Evolutionary conservation across 1,284 basidiomycete genomes (phyloP).

Genomic region (Trametes sp.): DNA sequence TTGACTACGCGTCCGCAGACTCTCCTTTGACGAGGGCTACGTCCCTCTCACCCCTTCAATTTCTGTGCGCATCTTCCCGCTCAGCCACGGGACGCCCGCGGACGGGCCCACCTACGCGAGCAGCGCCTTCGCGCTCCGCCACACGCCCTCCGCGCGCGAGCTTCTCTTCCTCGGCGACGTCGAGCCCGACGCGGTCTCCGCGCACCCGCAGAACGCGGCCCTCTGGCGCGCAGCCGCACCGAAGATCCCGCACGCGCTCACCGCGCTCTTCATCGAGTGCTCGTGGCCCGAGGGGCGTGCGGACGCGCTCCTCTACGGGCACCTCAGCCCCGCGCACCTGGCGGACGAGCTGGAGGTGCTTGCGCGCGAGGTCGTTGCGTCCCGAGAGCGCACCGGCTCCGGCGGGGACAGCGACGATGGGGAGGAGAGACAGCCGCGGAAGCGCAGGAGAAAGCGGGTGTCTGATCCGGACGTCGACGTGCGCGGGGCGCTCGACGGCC

Average conservation of each 20-base stretch:
- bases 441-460: conserved; percentile 53
- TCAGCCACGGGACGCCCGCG: conserved; percentile 70
- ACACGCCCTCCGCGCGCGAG: conserved; percentile 62
- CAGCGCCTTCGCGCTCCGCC: conserved; percentile 78
- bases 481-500: conserved; percentile 58
- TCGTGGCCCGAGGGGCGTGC: conserved; percentile 76
- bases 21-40: conserved; percentile 55
- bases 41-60: conserved; percentile 58
- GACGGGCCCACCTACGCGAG: conserved; percentile 64
- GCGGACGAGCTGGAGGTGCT: conserved; percentile 69
- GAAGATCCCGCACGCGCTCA: conserved; percentile 68
- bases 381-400: conserved; percentile 38
- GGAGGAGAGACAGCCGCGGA: conserved; percentile 44
- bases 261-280: conserved; percentile 84
- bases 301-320: conserved; percentile 73
- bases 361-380: conserved; percentile 67
- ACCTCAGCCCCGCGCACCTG: conserved; percentile 78
- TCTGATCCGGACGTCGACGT: conserved; percentile 49
- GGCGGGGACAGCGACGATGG: conserved; percentile 10
- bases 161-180: conserved; percentile 89
- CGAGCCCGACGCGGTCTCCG: conserved; percentile 75
- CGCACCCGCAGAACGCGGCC: conserved; percentile 59
- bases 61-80: conserved; percentile 69
- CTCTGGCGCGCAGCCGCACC: conserved; percentile 80
- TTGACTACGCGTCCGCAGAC: conserved; percentile 32